Evolutionary conservation across 2,329 filamentous ascomycete species (phyloP), one percentile per base, ranked within the genome.

Genomic region (Hypoxylon rubiginosum): DNA sequence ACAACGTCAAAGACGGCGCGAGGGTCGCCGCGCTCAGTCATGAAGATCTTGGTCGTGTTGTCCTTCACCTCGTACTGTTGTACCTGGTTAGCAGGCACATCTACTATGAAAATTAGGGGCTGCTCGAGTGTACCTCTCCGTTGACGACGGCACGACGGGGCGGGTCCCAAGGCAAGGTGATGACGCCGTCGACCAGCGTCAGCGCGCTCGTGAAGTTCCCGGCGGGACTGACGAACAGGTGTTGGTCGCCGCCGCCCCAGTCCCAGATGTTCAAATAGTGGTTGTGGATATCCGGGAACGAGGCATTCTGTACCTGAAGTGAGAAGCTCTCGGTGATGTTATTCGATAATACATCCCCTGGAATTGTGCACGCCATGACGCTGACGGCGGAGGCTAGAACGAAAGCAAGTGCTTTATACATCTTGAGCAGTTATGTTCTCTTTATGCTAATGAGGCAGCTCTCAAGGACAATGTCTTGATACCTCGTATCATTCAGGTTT

Each of bases 41-140:
- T 82, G 74, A 83, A 83, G 70, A 83, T 77, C 72, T 83, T 83
- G 43, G 81, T 83, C 2, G 82, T 83, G 68, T 83, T 81, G 68
- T 83, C 81, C 30, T 75, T 73, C n/a, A 72, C 71, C 21, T 79
- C 77, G 63, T 82, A 82, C 80, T 82, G 56, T 7, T 43, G 26
- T 34, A 32, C 13, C 21, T 58, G 10, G 13, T 55, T 19, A 39
- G 36, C 61, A n/a, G n/a, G n/a, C n/a, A n/a, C 0, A 7, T 11
- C 41, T 15, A 6, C 3, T 11, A 32, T 5, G 5, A 43, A 8
- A 28, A 5, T 5, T 26, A 49, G 9, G 41, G 36, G 28, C 6
- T 46, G 3, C 17, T 54, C 15, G n/a, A 50, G 41, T 67, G 59
- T 75, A 82, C 81, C 74, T 83, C 82, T 65, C 81, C 81, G 43